Evolutionary conservation across 2,329 filamentous ascomycete species (phyloP).

Genomic region (Fusarium annulatum): DNA sequence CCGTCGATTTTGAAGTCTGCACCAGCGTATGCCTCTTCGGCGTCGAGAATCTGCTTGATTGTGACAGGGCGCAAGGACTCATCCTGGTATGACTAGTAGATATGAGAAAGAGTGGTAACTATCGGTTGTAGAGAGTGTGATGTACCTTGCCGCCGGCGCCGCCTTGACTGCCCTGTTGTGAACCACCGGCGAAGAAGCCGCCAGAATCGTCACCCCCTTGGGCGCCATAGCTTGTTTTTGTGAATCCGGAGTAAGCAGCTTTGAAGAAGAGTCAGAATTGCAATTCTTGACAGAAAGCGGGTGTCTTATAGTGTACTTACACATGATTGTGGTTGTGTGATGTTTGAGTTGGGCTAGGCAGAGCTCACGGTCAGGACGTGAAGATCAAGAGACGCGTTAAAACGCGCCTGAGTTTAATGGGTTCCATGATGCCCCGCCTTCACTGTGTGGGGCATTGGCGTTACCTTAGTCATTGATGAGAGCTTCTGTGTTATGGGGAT

Average conservation of each 20-base stretch:
- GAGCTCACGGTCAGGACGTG: constrained; percentile 15
- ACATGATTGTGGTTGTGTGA: constrained; percentile 47
- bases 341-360: constrained; percentile 31
- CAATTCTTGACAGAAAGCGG: neutral
- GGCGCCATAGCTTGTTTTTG: constrained; percentile 61
- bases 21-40: constrained; percentile 76
- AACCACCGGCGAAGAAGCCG: constrained; percentile 70
- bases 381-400: constrained; percentile 47
- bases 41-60: constrained; percentile 92
- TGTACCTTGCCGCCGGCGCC: constrained; percentile 57
- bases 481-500: too few species aligned
- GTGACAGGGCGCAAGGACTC: constrained; percentile 94
- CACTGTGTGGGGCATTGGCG: constrained; percentile 4
- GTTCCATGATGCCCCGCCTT: constrained; percentile 35
- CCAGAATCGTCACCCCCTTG: constrained; percentile 70
- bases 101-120: constrained; percentile 12
- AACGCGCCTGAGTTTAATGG: constrained; percentile 50
- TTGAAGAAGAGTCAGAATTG: constrained; percentile 11
- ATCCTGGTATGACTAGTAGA: constrained; percentile 70
- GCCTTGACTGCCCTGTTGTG: constrained; percentile 68
- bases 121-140: neutral
- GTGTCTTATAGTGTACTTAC: constrained; percentile 39
- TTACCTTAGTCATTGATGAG: constrained; percentile 37
- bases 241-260: constrained; percentile 64
- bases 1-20: constrained; percentile 88